Conservation (phyloP, 345 rosid species). For the Citrus mangshanensis region DNA sequence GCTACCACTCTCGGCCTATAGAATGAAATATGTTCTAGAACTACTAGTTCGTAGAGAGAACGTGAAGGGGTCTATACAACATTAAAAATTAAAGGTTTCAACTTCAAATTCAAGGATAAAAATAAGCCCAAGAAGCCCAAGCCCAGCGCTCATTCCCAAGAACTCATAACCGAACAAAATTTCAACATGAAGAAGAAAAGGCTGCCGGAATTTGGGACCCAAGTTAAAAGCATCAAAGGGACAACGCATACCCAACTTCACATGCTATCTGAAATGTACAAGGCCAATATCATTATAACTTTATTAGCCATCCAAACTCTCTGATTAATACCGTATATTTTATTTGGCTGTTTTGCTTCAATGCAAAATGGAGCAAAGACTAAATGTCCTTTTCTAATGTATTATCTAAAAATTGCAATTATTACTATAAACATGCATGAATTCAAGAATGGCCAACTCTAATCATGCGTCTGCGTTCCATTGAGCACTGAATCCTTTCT, state of each 20-base stretch:
- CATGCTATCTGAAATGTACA: slow-evolving; percentile 5
- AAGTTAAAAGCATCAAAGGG: not conserved
- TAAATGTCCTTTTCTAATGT: not conserved
- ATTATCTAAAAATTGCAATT: not conserved
- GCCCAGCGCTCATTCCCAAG: not conserved
- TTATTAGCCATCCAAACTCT: not conserved
- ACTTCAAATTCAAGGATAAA: slow-evolving; percentile 18
- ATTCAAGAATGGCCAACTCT: slow-evolving; percentile 32
- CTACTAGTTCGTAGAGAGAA: not conserved
- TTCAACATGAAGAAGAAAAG: not conserved
- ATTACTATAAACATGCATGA: slow-evolving; percentile 11
- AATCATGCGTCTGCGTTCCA: slow-evolving; percentile 40
- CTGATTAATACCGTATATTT: not conserved
- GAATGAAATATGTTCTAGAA: not conserved
- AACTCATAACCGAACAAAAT: not conserved
- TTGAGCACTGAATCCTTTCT: slow-evolving; percentile 32
- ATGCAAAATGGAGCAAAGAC: not conserved
- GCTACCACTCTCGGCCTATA: too few relatives aligned
- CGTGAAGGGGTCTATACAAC: not conserved
- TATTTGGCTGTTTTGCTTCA: not conserved
- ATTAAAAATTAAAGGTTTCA: not conserved
- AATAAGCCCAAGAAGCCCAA: too few relatives aligned
- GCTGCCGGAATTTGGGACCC: slow-evolving; percentile 15
- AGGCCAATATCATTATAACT: not conserved
- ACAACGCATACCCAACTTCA: slow-evolving; percentile 13